Evolutionary conservation across 441 rosid species (phyloP).

Genomic region (Pelargonium fulgidum): DNA sequence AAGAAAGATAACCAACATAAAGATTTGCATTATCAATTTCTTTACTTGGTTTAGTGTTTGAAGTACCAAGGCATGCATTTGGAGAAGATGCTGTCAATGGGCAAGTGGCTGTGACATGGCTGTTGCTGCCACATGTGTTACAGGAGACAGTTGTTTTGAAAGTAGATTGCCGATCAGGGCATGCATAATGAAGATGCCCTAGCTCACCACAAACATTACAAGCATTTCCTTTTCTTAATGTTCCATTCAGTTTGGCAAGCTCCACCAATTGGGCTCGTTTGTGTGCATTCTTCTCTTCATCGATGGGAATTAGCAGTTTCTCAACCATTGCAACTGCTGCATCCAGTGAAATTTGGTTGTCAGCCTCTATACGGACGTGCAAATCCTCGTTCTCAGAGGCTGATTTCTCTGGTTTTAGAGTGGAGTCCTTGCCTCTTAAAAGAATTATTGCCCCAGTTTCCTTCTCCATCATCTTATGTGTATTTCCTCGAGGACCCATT

Average conservation of each 20-base stretch:
- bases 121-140: conserved; percentile 2
- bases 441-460: conserved; percentile 29
- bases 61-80: background rate
- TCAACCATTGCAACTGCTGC: conserved; percentile 27
- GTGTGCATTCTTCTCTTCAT: conserved; percentile 16
- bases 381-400: conserved; percentile 24
- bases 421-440: conserved; percentile 24
- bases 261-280: conserved; percentile 22
- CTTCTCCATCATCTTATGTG: conserved; percentile 28
- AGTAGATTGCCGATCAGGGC: conserved; percentile 17
- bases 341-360: conserved; percentile 24
- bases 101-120: conserved; percentile 13
- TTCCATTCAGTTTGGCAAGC: conserved; percentile 18
- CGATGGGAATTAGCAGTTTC: conserved; percentile 26
- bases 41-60: conserved; percentile 3
- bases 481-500: conserved; percentile 27
- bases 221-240: conserved; percentile 1
- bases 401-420: background rate
- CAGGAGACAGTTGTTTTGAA: conserved; percentile 1
- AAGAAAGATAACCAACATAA: conserved; percentile 20
- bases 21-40: conserved; percentile 18
- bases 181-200: conserved; percentile 20
- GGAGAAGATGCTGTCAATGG: conserved; percentile 2
- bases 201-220: conserved; percentile 19
- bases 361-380: conserved; percentile 25